phyloP scores from a whole-genome alignment of 345 rosid species.

The Gossypium australe region DNA sequence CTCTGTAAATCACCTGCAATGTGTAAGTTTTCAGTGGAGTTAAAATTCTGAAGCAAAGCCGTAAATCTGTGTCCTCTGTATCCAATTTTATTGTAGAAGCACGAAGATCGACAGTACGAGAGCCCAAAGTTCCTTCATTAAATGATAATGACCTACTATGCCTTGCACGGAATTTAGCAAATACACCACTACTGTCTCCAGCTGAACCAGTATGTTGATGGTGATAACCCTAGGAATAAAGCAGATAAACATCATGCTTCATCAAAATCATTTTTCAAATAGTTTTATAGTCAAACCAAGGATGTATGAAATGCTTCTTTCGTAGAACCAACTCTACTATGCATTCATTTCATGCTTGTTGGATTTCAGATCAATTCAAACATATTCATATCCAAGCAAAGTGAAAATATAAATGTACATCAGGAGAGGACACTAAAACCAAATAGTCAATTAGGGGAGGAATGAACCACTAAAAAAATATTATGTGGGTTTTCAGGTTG shows the following conservation, averaged over 20 bases:
- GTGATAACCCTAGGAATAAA: conserved; percentile 48
- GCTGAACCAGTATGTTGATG: conserved; percentile 51
- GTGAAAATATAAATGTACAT: neutral
- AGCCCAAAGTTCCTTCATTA: conserved; percentile 48
- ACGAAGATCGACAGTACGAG: conserved; percentile 53
- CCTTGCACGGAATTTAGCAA: conserved; percentile 71
- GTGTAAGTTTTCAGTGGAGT: conserved; percentile 70
- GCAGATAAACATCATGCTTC: conserved; percentile 5
- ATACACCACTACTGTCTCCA: conserved; percentile 56
- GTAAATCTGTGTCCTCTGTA: conserved; percentile 67
- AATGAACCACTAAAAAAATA: neutral
- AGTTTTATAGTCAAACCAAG: neutral
- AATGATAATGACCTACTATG: conserved; percentile 53
- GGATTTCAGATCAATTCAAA: neutral
- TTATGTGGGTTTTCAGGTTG: neutral
- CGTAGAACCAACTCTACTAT: neutral
- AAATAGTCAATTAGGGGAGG: neutral
- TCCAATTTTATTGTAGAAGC: conserved; percentile 70
- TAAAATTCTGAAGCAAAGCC: conserved; percentile 85
- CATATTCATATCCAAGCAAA: neutral
- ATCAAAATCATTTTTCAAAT: conserved; percentile 5
- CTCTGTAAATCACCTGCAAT: conserved; percentile 52
- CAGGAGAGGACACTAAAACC: no score
- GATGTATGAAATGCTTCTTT: neutral
- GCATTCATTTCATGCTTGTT: neutral